Percentiles rank a stretch among this genome's conserved stretches.
These are phyloP conservation scores for Malassezia sympodialis DNA, from an alignment of 1,284 basidiomycete species.

Conservation along the genomic window DNA sequence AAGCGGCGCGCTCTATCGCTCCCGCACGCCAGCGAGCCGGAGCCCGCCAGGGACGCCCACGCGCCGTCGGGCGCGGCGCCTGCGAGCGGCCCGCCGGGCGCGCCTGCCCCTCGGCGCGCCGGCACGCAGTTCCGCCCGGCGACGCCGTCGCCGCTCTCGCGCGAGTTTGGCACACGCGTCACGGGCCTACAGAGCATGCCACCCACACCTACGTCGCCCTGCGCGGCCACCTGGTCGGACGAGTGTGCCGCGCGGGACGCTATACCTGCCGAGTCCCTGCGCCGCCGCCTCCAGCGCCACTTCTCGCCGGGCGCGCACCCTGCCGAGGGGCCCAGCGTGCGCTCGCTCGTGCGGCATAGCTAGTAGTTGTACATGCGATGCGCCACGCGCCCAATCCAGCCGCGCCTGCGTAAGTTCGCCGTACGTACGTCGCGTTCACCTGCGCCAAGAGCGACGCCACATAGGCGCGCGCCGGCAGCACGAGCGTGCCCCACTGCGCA, in stretches of 20 bases:
- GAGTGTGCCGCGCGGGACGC: neutral
- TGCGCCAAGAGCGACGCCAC: constrained; percentile 6
- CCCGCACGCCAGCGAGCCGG: no score
- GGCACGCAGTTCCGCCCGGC: neutral
- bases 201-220: no score
- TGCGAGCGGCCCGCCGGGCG: neutral
- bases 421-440: constrained; percentile 12
- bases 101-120: neutral
- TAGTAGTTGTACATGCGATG: constrained; percentile 16
- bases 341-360: no score
- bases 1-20: neutral
- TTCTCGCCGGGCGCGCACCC: constrained; percentile 4
- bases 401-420: constrained; percentile 1
- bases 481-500: constrained; percentile 8
- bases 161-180: neutral
- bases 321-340: no score
- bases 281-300: neutral
- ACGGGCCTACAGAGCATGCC: no score
- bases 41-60: no score
- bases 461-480: constrained; percentile 5
- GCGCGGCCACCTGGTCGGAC: no score
- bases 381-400: neutral
- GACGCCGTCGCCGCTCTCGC: constrained; percentile 9
- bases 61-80: neutral
- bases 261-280: neutral